Percentiles rank a stretch among this genome's conserved stretches.
These are phyloP conservation scores for Kewa caespitosa DNA, from an alignment of 179 eudicot species.

Conservation along the genomic window DNA sequence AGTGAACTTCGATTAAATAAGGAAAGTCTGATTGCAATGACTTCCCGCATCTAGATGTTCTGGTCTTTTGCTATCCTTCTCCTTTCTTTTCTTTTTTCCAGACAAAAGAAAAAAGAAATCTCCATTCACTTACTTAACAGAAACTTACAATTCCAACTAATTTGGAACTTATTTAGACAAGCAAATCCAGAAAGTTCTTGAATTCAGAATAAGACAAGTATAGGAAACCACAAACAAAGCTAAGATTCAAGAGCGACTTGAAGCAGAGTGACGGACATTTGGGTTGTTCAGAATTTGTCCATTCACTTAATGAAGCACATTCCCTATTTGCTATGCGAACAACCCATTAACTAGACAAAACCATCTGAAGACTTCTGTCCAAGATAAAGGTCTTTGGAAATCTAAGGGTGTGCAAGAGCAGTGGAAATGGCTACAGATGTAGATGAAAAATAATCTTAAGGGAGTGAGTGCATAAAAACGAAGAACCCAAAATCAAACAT, in stretches of 20 bases:
- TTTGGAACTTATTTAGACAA: neutral
- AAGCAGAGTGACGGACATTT: neutral
- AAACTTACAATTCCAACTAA: neutral
- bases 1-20: neutral
- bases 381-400: neutral
- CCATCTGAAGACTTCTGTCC: neutral
- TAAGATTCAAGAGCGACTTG: neutral
- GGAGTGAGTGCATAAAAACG: too few species aligned
- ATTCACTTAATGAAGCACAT: neutral
- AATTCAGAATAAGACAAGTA: neutral
- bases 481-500: too few species aligned
- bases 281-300: neutral
- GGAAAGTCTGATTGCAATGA: neutral
- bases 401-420: neutral
- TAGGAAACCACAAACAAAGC: neutral
- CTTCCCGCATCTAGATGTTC: too few species aligned
- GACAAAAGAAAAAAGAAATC: too few species aligned
- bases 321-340: neutral
- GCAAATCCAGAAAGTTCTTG: neutral
- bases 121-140: too few species aligned
- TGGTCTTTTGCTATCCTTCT: too few species aligned
- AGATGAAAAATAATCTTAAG: neutral
- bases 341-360: neutral
- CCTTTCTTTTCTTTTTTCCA: too few species aligned
- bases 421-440: neutral